These are phyloP conservation scores for Fusarium sp. DNA, from an alignment of 2,329 filamentous ascomycete species.

Conservation along the genomic window DNA sequence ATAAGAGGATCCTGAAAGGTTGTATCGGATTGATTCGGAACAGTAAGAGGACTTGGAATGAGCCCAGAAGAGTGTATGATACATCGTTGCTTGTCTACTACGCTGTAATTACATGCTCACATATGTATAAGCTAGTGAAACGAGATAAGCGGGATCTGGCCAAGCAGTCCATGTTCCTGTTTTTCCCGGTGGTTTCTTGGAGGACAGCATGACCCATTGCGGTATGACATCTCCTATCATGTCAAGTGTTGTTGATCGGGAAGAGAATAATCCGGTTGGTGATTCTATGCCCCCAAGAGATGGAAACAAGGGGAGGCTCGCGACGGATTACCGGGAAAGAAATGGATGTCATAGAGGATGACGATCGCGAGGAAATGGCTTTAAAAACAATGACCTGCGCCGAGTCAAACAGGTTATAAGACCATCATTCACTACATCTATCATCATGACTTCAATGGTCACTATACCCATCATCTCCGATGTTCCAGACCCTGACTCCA, in stretches of 20 bases:
- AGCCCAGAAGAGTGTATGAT: background rate
- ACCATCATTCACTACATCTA: background rate
- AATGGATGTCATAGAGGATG: background rate
- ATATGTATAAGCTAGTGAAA: background rate
- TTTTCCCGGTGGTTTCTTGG: background rate
- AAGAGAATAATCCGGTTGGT: slow-evolving; percentile 9
- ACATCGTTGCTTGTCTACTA: too few species aligned
- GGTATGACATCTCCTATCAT: background rate
- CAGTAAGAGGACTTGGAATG: background rate
- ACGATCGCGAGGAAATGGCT: background rate
- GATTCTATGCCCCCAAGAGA: background rate
- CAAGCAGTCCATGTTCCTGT: background rate
- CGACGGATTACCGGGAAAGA: background rate
- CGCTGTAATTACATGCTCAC: background rate
- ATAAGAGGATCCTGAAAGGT: background rate
- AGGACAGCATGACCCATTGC: background rate
- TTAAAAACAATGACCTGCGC: background rate
- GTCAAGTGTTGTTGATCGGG: fast-evolving
- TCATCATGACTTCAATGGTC: background rate
- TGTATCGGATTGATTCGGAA: background rate
- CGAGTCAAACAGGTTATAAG: background rate
- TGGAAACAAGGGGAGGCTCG: background rate
- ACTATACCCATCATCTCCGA: background rate
- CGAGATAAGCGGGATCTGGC: background rate
- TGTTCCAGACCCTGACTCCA: background rate